These are phyloP conservation scores for Tagetes patula DNA, from an alignment of 129 eudicot genomes.

Conservation along the genomic window DNA sequence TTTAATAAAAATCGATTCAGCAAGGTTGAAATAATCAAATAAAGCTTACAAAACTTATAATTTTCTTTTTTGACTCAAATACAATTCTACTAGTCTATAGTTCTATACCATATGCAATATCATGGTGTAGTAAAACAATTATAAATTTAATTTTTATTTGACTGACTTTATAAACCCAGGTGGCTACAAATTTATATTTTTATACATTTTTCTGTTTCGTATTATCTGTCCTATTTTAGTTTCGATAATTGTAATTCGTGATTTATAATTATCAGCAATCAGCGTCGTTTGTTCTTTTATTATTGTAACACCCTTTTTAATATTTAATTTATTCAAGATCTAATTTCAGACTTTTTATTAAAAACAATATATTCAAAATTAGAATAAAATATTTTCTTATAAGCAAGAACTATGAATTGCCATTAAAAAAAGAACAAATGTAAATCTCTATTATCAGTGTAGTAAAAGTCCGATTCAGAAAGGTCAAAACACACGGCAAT, in stretches of 20 bases:
- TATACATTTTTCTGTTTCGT: neutral
- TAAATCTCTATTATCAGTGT: neutral
- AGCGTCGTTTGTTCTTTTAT: neutral
- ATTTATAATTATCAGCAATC: neutral
- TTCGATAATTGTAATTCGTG: neutral
- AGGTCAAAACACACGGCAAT: conserved; percentile 32
- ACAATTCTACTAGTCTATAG: neutral
- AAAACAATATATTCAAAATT: neutral
- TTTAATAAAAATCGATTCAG: neutral
- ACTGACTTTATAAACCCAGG: neutral
- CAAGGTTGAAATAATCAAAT: neutral
- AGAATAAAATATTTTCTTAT: neutral
- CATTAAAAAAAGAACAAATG: neutral
- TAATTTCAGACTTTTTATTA: neutral
- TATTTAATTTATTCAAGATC: neutral
- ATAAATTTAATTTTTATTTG: neutral
- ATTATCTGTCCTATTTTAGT: neutral
- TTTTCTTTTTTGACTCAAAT: neutral
- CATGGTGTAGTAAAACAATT: neutral
- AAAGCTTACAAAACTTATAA: neutral
- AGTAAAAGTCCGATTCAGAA: conserved; percentile 19
- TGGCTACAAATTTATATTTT: neutral
- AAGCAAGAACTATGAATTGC: too few species aligned
- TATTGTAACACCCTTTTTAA: conserved; percentile 14
- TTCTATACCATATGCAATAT: too few species aligned